Evolutionary conservation across 306 rosid genomes (phyloP), one percentile per base, ranked within the genome.

Genomic region (Medicago arabica): DNA sequence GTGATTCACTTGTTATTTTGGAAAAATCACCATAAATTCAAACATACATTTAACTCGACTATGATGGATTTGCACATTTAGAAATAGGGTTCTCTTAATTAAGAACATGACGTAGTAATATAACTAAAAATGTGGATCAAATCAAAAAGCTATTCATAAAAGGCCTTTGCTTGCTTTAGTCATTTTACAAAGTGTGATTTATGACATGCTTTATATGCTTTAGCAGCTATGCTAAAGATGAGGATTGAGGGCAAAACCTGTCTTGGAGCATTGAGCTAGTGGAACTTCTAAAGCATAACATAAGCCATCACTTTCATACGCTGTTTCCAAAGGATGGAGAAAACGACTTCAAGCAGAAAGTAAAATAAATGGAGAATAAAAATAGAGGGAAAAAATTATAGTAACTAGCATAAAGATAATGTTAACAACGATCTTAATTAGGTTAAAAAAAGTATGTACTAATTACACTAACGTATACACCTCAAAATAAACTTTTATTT

Each of bases 271-370:
- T 59, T 11, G 19, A 28, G 55, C 50, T 17, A 79, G 54, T 65
- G 41, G 63, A 31, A 53, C 49, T 78, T 62, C 28, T 34, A 46
- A 46, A 28, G n/a, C 12, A 57, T 13, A 14, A 28, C 14, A 44
- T 11, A 19, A 15, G 75, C 15, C 62, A 53, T 63, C 74, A 18
- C 71, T 74, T 80, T 67, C 60, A 40, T 75, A 61, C 14, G 16
- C 16, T 68, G 46, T 39, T 49, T 80, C 66, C n/a, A 65, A 43
- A 43, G 61, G 17, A 74, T 16, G 4, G 7, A 38, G 66, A 59
- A 74, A 58, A 44, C 7, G 75, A 77, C 60, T 28, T 67, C 60
- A 25, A 16, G 25, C 28, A 38, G 12, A 34, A 18, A 63, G 72
- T 63, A 34, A 63, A 7, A 61, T 46, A 74, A 19, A 31, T 14